Percentiles rank a stretch among this genome's conserved stretches.
Conservation (phyloP, 2,329 filamentous ascomycete species). For the Chaetomium strumarium region DNA sequence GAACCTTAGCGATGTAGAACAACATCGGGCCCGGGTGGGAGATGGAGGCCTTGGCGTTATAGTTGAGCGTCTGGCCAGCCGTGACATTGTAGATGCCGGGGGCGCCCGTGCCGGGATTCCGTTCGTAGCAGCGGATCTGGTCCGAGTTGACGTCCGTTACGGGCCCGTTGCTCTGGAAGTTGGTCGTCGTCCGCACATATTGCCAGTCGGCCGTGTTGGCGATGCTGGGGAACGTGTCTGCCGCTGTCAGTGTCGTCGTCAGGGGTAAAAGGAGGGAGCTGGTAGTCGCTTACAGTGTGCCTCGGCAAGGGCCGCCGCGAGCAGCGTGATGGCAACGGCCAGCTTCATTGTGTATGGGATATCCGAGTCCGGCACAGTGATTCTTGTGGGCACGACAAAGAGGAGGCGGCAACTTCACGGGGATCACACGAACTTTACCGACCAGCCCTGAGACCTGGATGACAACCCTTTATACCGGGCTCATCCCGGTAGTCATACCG, state of each 20-base stretch:
- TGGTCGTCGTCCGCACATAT: slow-evolving; percentile 42
- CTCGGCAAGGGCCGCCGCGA: slow-evolving; percentile 27
- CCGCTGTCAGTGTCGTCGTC: neutral
- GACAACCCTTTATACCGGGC: neutral
- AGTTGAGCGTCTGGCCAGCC: slow-evolving; percentile 40
- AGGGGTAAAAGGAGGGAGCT: neutral
- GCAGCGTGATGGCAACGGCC: slow-evolving; percentile 19
- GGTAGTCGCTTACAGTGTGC: slow-evolving; percentile 34
- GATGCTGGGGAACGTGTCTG: slow-evolving; percentile 40
- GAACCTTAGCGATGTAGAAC: slow-evolving; percentile 38
- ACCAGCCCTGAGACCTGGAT: no score
- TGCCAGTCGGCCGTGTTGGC: slow-evolving; percentile 39
- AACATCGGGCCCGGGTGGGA: slow-evolving; percentile 38
- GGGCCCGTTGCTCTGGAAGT: slow-evolving; percentile 45
- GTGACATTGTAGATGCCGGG: slow-evolving; percentile 37
- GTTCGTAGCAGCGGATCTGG: slow-evolving; percentile 47
- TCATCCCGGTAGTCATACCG: neutral
- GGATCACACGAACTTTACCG: neutral
- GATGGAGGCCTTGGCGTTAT: slow-evolving; percentile 38
- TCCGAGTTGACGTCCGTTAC: slow-evolving; percentile 42
- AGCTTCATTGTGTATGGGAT: slow-evolving; percentile 24
- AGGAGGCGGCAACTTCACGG: neutral
- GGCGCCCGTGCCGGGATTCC: slow-evolving; percentile 34
- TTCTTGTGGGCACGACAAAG: neutral
- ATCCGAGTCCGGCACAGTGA: neutral